A percentile compares a stretch with the other conserved stretches of the same genome.
These are phyloP conservation scores for Lepidopterella palustris DNA, from an alignment of 495 filamentous ascomycete genomes.

Conservation along the genomic window DNA sequence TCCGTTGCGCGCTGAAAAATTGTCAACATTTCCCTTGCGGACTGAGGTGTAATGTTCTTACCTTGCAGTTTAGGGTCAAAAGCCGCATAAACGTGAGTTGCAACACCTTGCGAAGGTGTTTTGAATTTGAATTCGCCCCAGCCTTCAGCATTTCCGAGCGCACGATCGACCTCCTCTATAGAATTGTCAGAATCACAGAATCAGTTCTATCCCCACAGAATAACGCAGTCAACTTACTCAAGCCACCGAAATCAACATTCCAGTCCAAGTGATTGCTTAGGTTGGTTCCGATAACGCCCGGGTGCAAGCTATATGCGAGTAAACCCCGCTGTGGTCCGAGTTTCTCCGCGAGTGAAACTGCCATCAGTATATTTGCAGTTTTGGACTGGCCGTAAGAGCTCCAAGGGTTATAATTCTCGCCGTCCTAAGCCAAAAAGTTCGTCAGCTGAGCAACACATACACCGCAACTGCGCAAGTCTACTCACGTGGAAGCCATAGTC, in stretches of 20 bases:
- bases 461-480: too few relatives aligned
- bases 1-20: neutral
- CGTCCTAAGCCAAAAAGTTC: neutral
- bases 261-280: neutral
- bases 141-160: neutral
- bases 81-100: constrained; percentile 1
- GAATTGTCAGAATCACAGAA: neutral
- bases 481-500: constrained; percentile 20
- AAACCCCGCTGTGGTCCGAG: constrained; percentile 10
- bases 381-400: constrained; percentile 25
- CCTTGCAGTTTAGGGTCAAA: neutral
- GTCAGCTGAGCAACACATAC: too few relatives aligned
- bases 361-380: constrained; percentile 26
- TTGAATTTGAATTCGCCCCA: neutral
- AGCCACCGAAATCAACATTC: neutral
- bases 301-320: constrained; percentile 15
- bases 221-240: neutral
- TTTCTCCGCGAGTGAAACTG: constrained; percentile 14
- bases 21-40: neutral
- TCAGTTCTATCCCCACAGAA: neutral
- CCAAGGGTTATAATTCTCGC: constrained; percentile 20
- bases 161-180: neutral
- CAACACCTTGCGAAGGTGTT: neutral
- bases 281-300: constrained; percentile 2
- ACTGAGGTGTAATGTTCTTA: neutral